Percentiles rank a stretch among this genome's conserved stretches.
Evolutionary conservation across 2,329 filamentous ascomycete species (phyloP).

Genomic region (Claviceps citrina): DNA sequence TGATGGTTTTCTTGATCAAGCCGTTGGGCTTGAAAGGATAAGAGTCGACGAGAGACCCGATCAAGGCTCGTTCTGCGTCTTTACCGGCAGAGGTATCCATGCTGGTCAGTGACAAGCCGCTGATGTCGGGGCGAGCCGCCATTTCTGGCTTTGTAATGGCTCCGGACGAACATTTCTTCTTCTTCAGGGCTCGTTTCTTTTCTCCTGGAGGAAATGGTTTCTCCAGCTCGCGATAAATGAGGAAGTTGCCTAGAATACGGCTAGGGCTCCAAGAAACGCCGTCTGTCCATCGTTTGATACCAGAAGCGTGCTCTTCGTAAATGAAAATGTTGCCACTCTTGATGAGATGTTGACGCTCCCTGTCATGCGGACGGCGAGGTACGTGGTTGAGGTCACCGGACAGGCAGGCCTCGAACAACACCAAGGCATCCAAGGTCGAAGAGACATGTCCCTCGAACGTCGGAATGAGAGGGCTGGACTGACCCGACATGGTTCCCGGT

Average conservation of each 20-base stretch:
- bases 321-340: slow-evolving; percentile 77
- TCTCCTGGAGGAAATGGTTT: slow-evolving; percentile 66
- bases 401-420: slow-evolving; percentile 68
- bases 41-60: slow-evolving; percentile 77
- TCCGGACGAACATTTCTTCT: slow-evolving; percentile 30
- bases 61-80: slow-evolving; percentile 31
- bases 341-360: slow-evolving; percentile 63
- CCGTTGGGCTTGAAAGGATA: slow-evolving; percentile 75
- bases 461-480: slow-evolving; percentile 31
- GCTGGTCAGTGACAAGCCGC: slow-evolving; percentile 5
- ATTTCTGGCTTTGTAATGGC: slow-evolving; percentile 22
- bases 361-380: slow-evolving; percentile 70
- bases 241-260: slow-evolving; percentile 68
- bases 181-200: slow-evolving; percentile 72
- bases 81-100: slow-evolving; percentile 6
- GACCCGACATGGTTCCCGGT: neutral
- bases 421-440: slow-evolving; percentile 60
- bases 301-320: slow-evolving; percentile 79
- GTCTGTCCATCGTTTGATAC: slow-evolving; percentile 90
- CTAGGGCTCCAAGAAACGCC: slow-evolving; percentile 84
- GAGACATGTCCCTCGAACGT: slow-evolving; percentile 53
- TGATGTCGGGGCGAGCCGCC: slow-evolving; percentile 11
- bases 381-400: slow-evolving; percentile 58
- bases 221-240: slow-evolving; percentile 71
- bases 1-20: slow-evolving; percentile 86